Evolutionary conservation across 2,329 filamentous ascomycete species (phyloP).

Genomic region (Colletotrichum cordylinicola): DNA sequence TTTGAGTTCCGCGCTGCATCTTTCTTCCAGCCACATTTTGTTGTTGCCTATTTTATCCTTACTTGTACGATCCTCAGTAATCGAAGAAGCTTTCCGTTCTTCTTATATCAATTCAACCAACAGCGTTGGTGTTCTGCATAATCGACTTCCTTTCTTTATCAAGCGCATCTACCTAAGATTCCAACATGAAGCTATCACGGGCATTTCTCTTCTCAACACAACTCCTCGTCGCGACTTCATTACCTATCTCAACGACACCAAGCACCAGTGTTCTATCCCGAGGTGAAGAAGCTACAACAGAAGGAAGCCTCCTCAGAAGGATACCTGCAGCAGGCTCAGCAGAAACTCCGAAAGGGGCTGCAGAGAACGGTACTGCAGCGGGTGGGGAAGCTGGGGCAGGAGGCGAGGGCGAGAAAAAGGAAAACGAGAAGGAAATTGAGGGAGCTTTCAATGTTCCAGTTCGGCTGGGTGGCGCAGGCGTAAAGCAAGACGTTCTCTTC

Average conservation of each 20-base stretch:
- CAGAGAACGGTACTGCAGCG: neutral
- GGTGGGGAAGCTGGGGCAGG: slow-evolving; percentile 3
- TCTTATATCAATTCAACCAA: neutral
- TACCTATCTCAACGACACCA: neutral
- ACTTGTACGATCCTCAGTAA: accelerated
- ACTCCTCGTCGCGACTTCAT: neutral
- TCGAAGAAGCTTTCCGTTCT: accelerated
- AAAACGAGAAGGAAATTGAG: slow-evolving; percentile 35
- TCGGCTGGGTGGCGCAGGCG: slow-evolving; percentile 33
- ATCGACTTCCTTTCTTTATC: neutral
- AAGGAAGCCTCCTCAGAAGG: neutral
- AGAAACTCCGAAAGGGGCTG: neutral
- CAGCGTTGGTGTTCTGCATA: neutral
- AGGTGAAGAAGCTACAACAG: neutral
- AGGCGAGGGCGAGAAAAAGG: slow-evolving; percentile 21
- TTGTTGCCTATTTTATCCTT: neutral
- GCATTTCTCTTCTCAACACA: neutral
- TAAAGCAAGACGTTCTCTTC: slow-evolving; percentile 37
- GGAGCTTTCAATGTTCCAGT: slow-evolving; percentile 34
- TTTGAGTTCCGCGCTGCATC: neutral
- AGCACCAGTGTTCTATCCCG: neutral
- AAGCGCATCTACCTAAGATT: accelerated
- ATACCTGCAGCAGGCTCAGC: neutral
- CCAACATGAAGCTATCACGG: slow-evolving; percentile 2
- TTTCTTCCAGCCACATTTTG: accelerated